A percentile compares a stretch with the other conserved stretches of the same genome.
phyloP scores from a whole-genome alignment of 768 basidiomycete genomes.

The Clathrus columnatus region DNA sequence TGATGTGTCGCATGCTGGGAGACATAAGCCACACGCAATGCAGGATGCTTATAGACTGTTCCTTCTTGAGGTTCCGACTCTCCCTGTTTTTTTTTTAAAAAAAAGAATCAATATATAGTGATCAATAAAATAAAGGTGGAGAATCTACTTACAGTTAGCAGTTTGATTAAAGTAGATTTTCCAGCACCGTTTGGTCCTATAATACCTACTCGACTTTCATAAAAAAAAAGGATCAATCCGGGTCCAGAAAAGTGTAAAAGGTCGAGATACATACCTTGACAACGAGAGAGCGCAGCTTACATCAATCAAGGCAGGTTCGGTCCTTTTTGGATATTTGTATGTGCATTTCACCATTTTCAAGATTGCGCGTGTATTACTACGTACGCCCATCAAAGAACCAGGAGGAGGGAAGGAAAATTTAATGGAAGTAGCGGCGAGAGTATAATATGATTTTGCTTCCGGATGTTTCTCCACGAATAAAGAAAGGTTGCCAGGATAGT shows the following conservation, averaged over 20 bases:
- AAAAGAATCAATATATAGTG: conserved; percentile 11
- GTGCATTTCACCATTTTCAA: conserved; percentile 88
- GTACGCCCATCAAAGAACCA: conserved; percentile 93
- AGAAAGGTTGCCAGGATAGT: conserved; percentile 89
- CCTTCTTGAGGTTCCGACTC: conserved; percentile 90
- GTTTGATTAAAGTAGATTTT: conserved; percentile 92
- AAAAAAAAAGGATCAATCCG: conserved; percentile 16
- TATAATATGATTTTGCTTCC: conserved; percentile 94
- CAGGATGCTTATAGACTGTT: conserved; percentile 87
- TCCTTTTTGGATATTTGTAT: conserved; percentile 85
- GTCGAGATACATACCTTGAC: conserved; percentile 52
- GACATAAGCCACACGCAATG: conserved; percentile 91
- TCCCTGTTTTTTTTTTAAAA: conserved; percentile 63
- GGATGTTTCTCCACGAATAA: conserved; percentile 85
- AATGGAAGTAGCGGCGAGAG: conserved; percentile 84
- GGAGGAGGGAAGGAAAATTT: conserved; percentile 95
- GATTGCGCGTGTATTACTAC: conserved; percentile 92
- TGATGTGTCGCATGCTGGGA: conserved; percentile 98
- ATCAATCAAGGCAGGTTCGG: conserved; percentile 70
- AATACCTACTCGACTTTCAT: conserved; percentile 75
- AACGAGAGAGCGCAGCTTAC: conserved; percentile 91
- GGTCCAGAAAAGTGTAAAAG: background rate
- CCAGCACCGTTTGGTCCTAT: conserved; percentile 93
- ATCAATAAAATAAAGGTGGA: conserved; percentile 18
- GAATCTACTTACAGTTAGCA: conserved; percentile 83